Evolutionary conservation across 768 basidiomycete species (phyloP).

Genomic region (Clavulina sp.): DNA sequence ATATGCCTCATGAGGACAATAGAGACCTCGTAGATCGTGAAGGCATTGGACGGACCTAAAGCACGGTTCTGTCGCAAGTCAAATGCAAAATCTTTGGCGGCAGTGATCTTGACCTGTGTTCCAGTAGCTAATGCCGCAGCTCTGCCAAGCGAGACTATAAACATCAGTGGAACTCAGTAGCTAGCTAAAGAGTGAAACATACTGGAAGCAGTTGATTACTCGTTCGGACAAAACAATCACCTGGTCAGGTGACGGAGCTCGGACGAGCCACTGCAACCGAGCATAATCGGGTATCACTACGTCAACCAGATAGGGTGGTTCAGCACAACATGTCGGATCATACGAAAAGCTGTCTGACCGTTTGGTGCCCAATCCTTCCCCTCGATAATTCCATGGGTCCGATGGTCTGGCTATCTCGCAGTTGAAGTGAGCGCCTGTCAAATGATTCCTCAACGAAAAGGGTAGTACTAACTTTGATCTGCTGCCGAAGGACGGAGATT

Average conservation of each 20-base stretch:
- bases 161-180: neutral
- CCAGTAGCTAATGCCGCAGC: conserved; percentile 32
- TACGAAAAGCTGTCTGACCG: conserved; percentile 24
- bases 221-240: conserved; percentile 38
- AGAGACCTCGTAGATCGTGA: conserved; percentile 15
- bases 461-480: conserved; percentile 18
- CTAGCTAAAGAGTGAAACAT: neutral
- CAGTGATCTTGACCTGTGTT: conserved; percentile 32
- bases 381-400: conserved; percentile 60
- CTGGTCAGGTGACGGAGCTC: conserved; percentile 50
- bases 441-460: neutral
- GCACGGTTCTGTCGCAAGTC: conserved; percentile 55
- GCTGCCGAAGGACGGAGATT: conserved; percentile 68
- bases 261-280: conserved; percentile 51
- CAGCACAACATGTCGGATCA: neutral
- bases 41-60: conserved; percentile 41
- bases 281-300: conserved; percentile 63
- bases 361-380: conserved; percentile 55
- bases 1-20: neutral
- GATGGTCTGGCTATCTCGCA: conserved; percentile 42
- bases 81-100: conserved; percentile 19
- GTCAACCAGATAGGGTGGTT: neutral
- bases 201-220: conserved; percentile 56
- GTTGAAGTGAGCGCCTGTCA: no score
- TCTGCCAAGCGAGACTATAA: conserved; percentile 1